phyloP scores from a whole-genome alignment of 2,329 filamentous ascomycete species.

The Nemania sp. region DNA sequence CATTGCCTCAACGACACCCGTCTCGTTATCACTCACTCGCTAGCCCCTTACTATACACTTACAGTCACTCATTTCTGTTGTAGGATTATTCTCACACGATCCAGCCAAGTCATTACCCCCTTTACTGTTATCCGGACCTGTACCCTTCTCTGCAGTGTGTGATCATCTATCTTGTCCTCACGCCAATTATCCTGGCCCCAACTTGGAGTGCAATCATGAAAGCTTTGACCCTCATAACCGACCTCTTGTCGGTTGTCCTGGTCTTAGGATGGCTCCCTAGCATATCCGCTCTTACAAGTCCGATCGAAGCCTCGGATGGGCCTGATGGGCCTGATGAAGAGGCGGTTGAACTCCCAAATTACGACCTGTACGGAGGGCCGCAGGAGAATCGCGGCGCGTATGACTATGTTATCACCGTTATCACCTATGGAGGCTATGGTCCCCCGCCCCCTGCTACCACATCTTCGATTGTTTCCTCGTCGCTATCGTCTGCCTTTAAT shows the following conservation, averaged over 20 bases:
- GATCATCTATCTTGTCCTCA: background rate
- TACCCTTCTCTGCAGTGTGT: background rate
- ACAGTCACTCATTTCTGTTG: conserved; percentile 3
- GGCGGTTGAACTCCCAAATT: conserved; percentile 22
- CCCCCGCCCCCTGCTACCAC: conserved; percentile 32
- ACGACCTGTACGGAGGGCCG: conserved; percentile 31
- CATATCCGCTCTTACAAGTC: conserved; percentile 23
- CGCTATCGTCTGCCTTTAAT: conserved; percentile 17
- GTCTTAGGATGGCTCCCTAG: conserved; percentile 35
- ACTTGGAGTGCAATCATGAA: conserved; percentile 43
- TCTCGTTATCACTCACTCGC: background rate
- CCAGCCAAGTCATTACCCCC: background rate
- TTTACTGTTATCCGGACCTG: too few species aligned
- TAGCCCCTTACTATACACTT: background rate
- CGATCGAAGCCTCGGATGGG: conserved; percentile 6
- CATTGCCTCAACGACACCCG: background rate
- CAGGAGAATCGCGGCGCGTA: conserved; percentile 32
- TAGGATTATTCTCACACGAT: background rate
- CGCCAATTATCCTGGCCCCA: background rate
- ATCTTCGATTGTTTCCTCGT: conserved; percentile 21
- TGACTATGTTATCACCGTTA: conserved; percentile 31
- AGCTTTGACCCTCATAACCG: conserved; percentile 38
- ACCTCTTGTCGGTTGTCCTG: conserved; percentile 42
- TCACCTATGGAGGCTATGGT: conserved; percentile 38
- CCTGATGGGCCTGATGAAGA: conserved; percentile 15